These are phyloP conservation scores for Boletus reticulatus DNA, from an alignment of 768 basidiomycete genomes.

Conservation along the genomic window DNA sequence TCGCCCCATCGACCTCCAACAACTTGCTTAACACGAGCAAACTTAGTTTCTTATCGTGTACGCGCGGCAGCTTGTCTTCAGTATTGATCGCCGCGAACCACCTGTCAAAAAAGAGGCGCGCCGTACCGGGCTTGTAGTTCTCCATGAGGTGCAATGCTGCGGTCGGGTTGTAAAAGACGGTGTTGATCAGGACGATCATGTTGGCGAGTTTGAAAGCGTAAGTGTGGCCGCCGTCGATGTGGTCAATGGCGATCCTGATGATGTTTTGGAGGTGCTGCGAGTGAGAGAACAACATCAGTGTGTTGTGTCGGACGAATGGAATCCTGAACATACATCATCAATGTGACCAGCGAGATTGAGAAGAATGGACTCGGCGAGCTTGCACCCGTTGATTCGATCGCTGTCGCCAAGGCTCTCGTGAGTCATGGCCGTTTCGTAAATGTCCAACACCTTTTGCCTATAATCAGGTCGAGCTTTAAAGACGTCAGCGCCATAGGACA, in stretches of 20 bases:
- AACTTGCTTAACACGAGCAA: slow-evolving; percentile 74
- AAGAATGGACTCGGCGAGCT: slow-evolving; percentile 78
- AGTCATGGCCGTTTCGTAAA: slow-evolving; percentile 73
- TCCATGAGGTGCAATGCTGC: slow-evolving; percentile 79
- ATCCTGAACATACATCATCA: slow-evolving; percentile 60
- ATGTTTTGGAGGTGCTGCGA: slow-evolving; percentile 62
- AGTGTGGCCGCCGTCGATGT: slow-evolving; percentile 63
- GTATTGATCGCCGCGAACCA: slow-evolving; percentile 78
- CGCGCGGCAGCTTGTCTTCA: slow-evolving; percentile 63
- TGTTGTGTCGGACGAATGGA: not conserved
- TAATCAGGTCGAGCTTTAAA: slow-evolving; percentile 76
- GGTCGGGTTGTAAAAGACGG: slow-evolving; percentile 79
- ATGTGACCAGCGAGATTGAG: slow-evolving; percentile 75
- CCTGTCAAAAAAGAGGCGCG: slow-evolving; percentile 75
- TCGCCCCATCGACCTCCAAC: slow-evolving; percentile 62
- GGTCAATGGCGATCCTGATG: slow-evolving; percentile 56
- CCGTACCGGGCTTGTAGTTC: slow-evolving; percentile 49
- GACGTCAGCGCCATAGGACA: slow-evolving; percentile 76
- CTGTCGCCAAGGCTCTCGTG: slow-evolving; percentile 75
- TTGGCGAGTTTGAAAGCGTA: slow-evolving; percentile 68
- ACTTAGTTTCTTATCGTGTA: slow-evolving; percentile 88
- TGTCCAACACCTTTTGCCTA: slow-evolving; percentile 76
- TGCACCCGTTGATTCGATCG: slow-evolving; percentile 82
- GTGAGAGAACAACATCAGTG: not conserved
- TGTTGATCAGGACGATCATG: slow-evolving; percentile 80